Percentiles rank a stretch among this genome's conserved stretches.
These are phyloP conservation scores for Geotrichum reessii DNA, from an alignment of 1,139 yeast species.

Conservation along the genomic window DNA sequence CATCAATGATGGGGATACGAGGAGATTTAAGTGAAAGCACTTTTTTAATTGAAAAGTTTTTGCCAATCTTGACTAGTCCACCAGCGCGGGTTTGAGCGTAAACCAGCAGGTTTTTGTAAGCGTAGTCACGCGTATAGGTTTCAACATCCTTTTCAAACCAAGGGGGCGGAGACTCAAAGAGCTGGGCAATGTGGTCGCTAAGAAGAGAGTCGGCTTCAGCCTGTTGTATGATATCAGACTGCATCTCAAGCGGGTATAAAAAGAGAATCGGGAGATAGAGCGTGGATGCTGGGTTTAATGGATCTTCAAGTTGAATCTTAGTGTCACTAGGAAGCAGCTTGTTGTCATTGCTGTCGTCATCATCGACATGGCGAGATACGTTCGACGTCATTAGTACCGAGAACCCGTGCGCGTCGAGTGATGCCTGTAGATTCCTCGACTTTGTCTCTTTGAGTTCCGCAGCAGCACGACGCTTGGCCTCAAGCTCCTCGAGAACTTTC, in stretches of 20 bases:
- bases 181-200: constrained; percentile 33
- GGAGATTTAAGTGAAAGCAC: constrained; percentile 61
- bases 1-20: constrained; percentile 71
- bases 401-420: constrained; percentile 25
- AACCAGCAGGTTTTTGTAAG: constrained; percentile 56
- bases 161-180: constrained; percentile 59
- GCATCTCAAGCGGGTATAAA: constrained; percentile 77
- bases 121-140: constrained; percentile 40
- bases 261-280: constrained; percentile 74
- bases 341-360: constrained; percentile 12
- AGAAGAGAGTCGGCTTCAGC: constrained; percentile 58
- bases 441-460: constrained; percentile 32
- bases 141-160: constrained; percentile 52
- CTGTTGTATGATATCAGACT: constrained; percentile 74
- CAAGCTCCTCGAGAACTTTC: constrained; percentile 26
- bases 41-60: constrained; percentile 60
- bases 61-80: constrained; percentile 82
- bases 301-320: constrained; percentile 57
- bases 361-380: constrained; percentile 19
- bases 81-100: constrained; percentile 80
- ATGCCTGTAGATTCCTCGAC: constrained; percentile 38
- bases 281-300: constrained; percentile 69
- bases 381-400: constrained; percentile 22
- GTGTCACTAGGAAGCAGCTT: constrained; percentile 25
- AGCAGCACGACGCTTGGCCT: constrained; percentile 34